These are phyloP conservation scores for Emmonsia crescens DNA, from an alignment of 2,329 filamentous ascomycete species.

Conservation along the genomic window DNA sequence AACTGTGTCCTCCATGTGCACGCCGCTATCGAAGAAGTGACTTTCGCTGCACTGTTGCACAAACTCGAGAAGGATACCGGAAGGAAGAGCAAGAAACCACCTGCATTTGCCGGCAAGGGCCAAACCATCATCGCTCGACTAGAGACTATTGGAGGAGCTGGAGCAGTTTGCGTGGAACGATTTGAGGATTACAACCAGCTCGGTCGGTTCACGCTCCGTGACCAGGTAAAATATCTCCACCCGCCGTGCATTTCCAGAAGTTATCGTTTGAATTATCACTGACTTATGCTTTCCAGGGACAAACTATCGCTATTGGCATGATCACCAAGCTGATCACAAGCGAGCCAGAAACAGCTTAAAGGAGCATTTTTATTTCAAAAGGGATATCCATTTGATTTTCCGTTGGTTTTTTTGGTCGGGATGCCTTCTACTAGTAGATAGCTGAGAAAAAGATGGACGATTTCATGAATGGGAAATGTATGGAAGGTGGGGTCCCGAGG, in stretches of 20 bases:
- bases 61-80: conserved; percentile 91
- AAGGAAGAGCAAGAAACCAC: conserved; percentile 84
- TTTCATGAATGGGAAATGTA: conserved; percentile 3
- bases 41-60: conserved; percentile 76
- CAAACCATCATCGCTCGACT: conserved; percentile 85
- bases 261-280: conserved; percentile 5
- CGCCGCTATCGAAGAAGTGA: conserved; percentile 94
- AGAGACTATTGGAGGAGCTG: conserved; percentile 74
- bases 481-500: neutral
- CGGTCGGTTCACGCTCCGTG: conserved; percentile 79
- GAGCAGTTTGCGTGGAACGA: conserved; percentile 80
- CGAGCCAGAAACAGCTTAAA: conserved; percentile 17
- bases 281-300: conserved; percentile 51
- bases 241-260: conserved; percentile 13
- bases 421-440: neutral
- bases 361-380: neutral
- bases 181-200: conserved; percentile 96
- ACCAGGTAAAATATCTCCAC: conserved; percentile 51
- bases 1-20: conserved; percentile 98
- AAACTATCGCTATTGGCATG: conserved; percentile 99
- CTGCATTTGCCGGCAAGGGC: conserved; percentile 72
- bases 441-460: neutral
- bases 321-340: conserved; percentile 72
- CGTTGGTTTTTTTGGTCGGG: neutral
- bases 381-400: neutral